Conservation (phyloP, 2,329 filamentous ascomycete genomes). For the Clonostachys sp. region DNA sequence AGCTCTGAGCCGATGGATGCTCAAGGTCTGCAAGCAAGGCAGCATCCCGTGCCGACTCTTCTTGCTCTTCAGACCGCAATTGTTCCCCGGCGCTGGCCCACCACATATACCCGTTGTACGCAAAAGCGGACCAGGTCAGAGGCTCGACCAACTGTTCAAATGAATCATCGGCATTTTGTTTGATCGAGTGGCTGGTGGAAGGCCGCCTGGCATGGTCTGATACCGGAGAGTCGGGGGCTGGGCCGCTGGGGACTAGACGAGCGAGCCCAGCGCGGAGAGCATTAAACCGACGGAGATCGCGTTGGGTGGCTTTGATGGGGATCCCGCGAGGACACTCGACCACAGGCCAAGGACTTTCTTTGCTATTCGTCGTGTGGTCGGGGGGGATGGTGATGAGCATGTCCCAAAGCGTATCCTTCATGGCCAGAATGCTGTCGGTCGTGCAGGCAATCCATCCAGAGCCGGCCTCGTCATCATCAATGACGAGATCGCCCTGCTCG, state of each 20-base stretch:
- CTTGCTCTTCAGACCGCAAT: slow-evolving; percentile 53
- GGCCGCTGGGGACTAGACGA: slow-evolving; percentile 27
- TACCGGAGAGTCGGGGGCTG: slow-evolving; percentile 16
- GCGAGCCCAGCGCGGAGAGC: slow-evolving; percentile 61
- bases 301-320: slow-evolving; percentile 78
- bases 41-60: slow-evolving; percentile 50
- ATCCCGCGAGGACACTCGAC: slow-evolving; percentile 63
- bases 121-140: slow-evolving; percentile 66
- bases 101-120: slow-evolving; percentile 84
- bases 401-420: slow-evolving; percentile 86
- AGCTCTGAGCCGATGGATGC: slow-evolving; percentile 17
- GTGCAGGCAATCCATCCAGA: slow-evolving; percentile 90
- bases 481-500: slow-evolving; percentile 21
- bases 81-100: slow-evolving; percentile 82
- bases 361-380: slow-evolving; percentile 49
- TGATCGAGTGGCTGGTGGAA: slow-evolving; percentile 15
- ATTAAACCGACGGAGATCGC: slow-evolving; percentile 78
- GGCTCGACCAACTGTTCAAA: slow-evolving; percentile 57
- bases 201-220: slow-evolving; percentile 15
- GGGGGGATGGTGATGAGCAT: slow-evolving; percentile 80
- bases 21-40: slow-evolving; percentile 49
- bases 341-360: slow-evolving; percentile 67
- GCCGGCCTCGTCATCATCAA: slow-evolving; percentile 33
- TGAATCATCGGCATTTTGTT: slow-evolving; percentile 33
- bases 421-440: slow-evolving; percentile 85